Base-by-base conservation (phyloP, 371 early-diverging fungal genomes). In the Apophysomyces variabilis region DNA sequence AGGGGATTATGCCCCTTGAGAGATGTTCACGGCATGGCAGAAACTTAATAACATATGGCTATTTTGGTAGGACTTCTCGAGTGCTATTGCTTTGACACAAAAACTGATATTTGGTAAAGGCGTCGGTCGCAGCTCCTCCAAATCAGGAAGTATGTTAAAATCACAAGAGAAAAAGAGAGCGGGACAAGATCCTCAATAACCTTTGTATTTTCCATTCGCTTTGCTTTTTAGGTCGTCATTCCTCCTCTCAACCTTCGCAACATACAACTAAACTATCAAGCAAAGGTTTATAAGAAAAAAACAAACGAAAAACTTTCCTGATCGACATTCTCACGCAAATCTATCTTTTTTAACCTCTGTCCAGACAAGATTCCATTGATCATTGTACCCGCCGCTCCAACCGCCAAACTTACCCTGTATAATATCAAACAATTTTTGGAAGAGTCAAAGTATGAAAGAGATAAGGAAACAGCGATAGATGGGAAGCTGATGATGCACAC, bases 381-480 rank as follows among this genome's bases (percentile, higher is more conserved):
- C 63, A 89, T 96, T 58, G 92, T 96, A 12, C 96, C 96, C 11
- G 90, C 95, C 0, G 93, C 91, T 16, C 79, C 90, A 7, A 93
- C 93, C 3, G 85, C 95, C 3, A 87, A 91, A 73, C 68, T 96
- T 46, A 95, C 89, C 56, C 76, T 96, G 74, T 92, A 89, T 74
- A 96, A 96, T 69, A 88, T 93, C 60, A 88, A 92, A 69, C 81
- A 90, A 45, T 91, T 96, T 60, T 79, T 96, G 12, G 85, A 90
- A 66, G 89, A 90, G 44, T 82, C 87, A 71, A 74, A 82, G 88
- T 92, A 82, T 64, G 74, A 41, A 41, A 13, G 41, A 41, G 8
- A 8, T 13, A 26, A 26, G 3, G 32, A 26, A 26, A 26, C 1
- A 26, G 45, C 35, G 14, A 44, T 37, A 57, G n/a, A 8, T 50